Percentiles rank a stretch among this genome's conserved stretches.
phyloP scores from a whole-genome alignment of 1,284 basidiomycete species.

The Tilletia caries region DNA sequence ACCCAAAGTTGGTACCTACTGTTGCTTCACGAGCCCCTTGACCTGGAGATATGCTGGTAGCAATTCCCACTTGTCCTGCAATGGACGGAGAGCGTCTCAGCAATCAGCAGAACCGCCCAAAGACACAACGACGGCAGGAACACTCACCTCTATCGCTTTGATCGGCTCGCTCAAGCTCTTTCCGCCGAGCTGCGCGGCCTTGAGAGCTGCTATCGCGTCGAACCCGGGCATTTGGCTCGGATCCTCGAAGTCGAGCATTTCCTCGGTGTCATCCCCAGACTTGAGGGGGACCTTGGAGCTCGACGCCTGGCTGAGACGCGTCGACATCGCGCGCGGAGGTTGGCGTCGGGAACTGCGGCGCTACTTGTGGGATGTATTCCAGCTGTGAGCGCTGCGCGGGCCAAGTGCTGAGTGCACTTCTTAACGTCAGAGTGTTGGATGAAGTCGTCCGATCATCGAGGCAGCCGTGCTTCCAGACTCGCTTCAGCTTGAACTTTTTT shows the following conservation, averaged over 20 bases:
- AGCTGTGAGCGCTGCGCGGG: too few species aligned
- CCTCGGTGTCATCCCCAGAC: not conserved
- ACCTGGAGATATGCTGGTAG: constrained; percentile 52
- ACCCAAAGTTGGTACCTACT: constrained; percentile 53
- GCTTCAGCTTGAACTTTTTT: not conserved
- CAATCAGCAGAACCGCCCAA: too few species aligned
- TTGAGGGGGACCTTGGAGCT: too few species aligned
- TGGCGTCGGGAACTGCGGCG: too few species aligned
- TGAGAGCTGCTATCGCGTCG: constrained; percentile 9
- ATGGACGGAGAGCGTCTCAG: not conserved
- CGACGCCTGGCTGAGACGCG: too few species aligned
- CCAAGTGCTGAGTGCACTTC: too few species aligned
- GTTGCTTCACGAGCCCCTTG: constrained; percentile 69
- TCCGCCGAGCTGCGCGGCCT: constrained; percentile 24
- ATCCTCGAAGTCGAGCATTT: not conserved
- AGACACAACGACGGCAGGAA: not conserved
- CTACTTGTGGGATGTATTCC: too few species aligned
- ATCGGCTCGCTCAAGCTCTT: constrained; percentile 57
- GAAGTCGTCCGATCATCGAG: too few species aligned
- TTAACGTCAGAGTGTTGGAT: too few species aligned
- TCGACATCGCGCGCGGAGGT: too few species aligned
- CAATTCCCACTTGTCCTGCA: constrained; percentile 50
- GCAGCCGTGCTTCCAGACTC: too few species aligned
- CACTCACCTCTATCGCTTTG: constrained; percentile 59
- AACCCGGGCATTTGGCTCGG: not conserved